Conservation (phyloP, 2,329 filamentous ascomycete genomes). For the Fusarium graminum region DNA sequence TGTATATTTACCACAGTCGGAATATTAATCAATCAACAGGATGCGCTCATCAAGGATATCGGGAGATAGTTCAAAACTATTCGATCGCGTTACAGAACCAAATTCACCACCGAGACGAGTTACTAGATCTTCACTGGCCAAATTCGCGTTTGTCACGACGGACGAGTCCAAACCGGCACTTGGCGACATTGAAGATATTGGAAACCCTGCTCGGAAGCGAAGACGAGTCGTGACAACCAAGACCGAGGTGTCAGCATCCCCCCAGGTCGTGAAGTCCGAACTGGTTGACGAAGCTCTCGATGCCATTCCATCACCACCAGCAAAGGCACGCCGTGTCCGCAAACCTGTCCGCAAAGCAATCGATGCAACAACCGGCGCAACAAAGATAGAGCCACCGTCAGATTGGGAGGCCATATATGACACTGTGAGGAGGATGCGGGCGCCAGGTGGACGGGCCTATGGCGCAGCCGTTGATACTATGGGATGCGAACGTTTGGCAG, state of each 20-base stretch:
- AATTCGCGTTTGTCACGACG: constrained; percentile 58
- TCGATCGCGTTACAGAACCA: constrained; percentile 54
- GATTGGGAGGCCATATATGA: constrained; percentile 89
- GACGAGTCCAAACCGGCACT: constrained; percentile 42
- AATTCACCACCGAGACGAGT: constrained; percentile 58
- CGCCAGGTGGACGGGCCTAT: constrained; percentile 65
- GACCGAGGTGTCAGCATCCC: constrained; percentile 24
- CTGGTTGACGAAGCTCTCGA: constrained; percentile 47
- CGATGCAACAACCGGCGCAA: constrained; percentile 57
- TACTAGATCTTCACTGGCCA: constrained; percentile 63
- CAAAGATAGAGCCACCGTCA: constrained; percentile 70
- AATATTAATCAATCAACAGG: constrained; percentile 3
- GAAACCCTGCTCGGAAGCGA: constrained; percentile 53
- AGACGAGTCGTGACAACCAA: constrained; percentile 45
- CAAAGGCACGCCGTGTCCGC: constrained; percentile 53
- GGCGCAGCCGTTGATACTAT: constrained; percentile 96
- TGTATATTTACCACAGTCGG: constrained; percentile 1
- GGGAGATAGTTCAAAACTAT: constrained; percentile 68
- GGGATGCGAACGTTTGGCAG: constrained; percentile 87
- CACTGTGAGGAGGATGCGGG: constrained; percentile 81
- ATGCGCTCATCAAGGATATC: constrained; percentile 72
- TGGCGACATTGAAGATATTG: constrained; percentile 70
- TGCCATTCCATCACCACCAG: constrained; percentile 45
- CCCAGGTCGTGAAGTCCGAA: constrained; percentile 58
- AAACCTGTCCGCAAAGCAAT: constrained; percentile 63